Base-by-base conservation (phyloP, 108 stramenopile genomes). In the Stephanodiscus minutulus region DNA sequence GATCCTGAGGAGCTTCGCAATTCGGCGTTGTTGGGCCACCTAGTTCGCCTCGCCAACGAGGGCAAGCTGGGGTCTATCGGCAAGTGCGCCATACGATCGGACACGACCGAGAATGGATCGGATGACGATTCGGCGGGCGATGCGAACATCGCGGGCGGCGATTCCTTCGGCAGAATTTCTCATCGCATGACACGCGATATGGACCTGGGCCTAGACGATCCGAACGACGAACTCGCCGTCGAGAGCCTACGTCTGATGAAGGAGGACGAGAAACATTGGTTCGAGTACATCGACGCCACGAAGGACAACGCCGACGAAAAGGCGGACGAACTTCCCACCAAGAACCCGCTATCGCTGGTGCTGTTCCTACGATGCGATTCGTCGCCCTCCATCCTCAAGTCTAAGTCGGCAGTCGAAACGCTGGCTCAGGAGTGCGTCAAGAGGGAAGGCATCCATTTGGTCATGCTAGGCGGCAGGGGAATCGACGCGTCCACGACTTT, bases 311-410 rank as follows among this genome's bases (percentile, higher is more conserved):
- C 33, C 4, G 66, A 59, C 15, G 49, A 1, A 13, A 36, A n/a
- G 17, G 37, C 33, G 15, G 41, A 60, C 15, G 56, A 50, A 17
- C 15, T 28, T 10, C 22, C 57, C 6, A 21, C n/a, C 0, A 67
- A 68, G 3, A 20, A 20, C n/a, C 84, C 66, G 10, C 68, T 90
- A 2, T 85, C 95, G 1, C 64, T 96, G 28, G 73, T 96, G 3
- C 55, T 96, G 13, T 96, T 92, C 70, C 63, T 96, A 13, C 86
- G 91, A 49, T 84, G 87, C n/a, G 73, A 82, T 41, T 74, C 89
- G 5, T 87, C 89, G 11, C 72, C 70, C 18, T 73, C 83, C 17
- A 75, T 93, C 27, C 84, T 96, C 11, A 87, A 87, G 65, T 91
- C 89, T 61, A 91, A 93, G 71, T 81, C 85, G 27, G 87, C 88